These are phyloP conservation scores for Adansonia digitata DNA, from an alignment of 345 rosid species.

Conservation along the genomic window DNA sequence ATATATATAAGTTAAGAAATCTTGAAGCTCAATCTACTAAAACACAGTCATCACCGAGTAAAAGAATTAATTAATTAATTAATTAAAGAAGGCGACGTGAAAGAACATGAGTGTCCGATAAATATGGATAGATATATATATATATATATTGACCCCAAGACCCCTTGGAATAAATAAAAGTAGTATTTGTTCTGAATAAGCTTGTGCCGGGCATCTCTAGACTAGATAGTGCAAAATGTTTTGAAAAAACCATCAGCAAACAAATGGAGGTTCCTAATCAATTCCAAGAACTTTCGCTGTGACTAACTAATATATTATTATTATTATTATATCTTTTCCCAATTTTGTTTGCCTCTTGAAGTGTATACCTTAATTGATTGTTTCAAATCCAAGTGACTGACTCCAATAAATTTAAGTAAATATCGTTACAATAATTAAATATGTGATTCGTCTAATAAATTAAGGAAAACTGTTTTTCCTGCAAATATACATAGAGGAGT, in stretches of 20 bases:
- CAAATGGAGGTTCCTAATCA: neutral
- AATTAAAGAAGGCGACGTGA: neutral
- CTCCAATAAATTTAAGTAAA: too few species aligned
- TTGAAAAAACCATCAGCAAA: neutral
- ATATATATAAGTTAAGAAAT: too few species aligned
- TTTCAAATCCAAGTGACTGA: too few species aligned
- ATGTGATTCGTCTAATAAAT: too few species aligned
- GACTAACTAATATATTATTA: neutral
- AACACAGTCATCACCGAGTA: neutral
- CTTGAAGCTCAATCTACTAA: neutral
- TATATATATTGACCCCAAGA: neutral
- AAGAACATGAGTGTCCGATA: neutral
- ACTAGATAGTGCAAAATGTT: neutral
- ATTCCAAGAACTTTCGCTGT: neutral
- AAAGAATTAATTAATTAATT: too few species aligned
- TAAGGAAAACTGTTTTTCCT: too few species aligned
- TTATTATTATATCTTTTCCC: neutral
- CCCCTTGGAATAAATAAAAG: neutral
- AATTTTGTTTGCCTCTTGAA: neutral
- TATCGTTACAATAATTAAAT: too few species aligned
- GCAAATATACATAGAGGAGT: too few species aligned
- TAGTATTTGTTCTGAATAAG: neutral
- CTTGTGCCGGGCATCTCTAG: neutral
- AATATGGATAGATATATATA: too few species aligned
- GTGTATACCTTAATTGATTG: too few species aligned